Conservation (phyloP, 768 basidiomycete genomes). For the Trametes cingulata region DNA sequence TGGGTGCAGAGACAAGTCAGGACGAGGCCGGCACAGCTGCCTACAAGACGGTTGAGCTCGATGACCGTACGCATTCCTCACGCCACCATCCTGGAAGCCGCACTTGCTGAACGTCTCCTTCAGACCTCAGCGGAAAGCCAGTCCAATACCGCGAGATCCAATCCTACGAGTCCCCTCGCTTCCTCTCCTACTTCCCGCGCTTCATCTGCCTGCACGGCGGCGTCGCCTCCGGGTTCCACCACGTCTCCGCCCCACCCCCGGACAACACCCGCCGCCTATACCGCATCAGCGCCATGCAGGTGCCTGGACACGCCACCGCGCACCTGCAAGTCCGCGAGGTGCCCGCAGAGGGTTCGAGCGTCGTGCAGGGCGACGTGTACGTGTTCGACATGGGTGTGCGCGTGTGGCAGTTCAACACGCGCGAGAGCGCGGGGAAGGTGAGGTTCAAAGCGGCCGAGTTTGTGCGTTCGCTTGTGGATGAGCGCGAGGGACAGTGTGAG, state of each 20-base stretch:
- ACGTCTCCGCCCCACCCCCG: constrained; percentile 45
- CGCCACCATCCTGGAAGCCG: not conserved
- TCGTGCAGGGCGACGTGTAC: constrained; percentile 57
- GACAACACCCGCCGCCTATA: constrained; percentile 51
- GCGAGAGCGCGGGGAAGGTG: constrained; percentile 53
- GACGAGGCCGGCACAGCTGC: constrained; percentile 64
- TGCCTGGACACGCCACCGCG: constrained; percentile 5
- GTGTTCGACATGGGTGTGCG: constrained; percentile 57
- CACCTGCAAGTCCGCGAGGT: constrained; percentile 50
- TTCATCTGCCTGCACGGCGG: constrained; percentile 51
- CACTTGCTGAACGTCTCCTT: not conserved
- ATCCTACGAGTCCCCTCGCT: constrained; percentile 52
- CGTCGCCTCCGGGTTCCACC: constrained; percentile 53
- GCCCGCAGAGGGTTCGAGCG: constrained; percentile 42
- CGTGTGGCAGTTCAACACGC: constrained; percentile 60
- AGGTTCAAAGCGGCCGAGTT: constrained; percentile 65
- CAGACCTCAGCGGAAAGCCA: constrained; percentile 56
- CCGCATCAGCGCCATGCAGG: constrained; percentile 39
- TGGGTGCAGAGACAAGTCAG: constrained; percentile 57
- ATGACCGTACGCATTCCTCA: constrained; percentile 50
- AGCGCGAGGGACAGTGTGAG: constrained; percentile 43
- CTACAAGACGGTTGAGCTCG: constrained; percentile 67
- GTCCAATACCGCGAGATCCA: constrained; percentile 67
- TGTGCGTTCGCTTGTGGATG: constrained; percentile 45
- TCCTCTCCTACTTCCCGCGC: constrained; percentile 51